Base-by-base conservation (phyloP, 139 green algal species). In the Tetraselmis striata region DNA sequence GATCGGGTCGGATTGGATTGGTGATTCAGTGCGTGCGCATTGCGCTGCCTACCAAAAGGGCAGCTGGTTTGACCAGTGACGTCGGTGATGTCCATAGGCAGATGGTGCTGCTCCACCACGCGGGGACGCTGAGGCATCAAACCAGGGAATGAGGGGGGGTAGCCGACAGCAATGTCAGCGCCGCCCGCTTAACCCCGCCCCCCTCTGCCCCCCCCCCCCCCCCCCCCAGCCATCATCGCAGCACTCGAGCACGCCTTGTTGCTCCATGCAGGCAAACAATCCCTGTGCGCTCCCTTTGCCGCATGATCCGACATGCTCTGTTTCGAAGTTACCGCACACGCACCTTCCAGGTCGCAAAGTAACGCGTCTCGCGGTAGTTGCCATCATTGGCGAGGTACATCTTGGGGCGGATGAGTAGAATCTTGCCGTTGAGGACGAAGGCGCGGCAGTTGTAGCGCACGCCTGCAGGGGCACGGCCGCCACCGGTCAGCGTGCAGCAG, bases 341-440 rank as follows among this genome's bases (percentile, higher is more conserved):
- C 5, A 67, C 45, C 45, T 97, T 95, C 95, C 95, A 98, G 0
- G 89, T 88, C 2, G 88, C 88, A 86, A 98, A 98, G 85, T 96
- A 98, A 24, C 93, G 74, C 59, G 77, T 30, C 81, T 91, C 89
- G 31, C 89, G 87, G 91, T 99, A 99, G 88, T 99, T 99, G 29
- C 97, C 97, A 79, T 99, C 97, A 81, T 99, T 95, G 27, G 95
- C 96, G 23, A 99, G 84, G 77, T 92, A 82, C 80, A 96, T 86
- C 89, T 99, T 99, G 76, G 97, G 96, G 1, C 96, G 89, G 30
- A 99, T 94, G 29, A 98, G 90, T 76, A 98, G 87, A 28, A 99
- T 86, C 22, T 88, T 85, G 23, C 90, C 28, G 85, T 98, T 85
- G 23, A 97, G 88, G 75, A 96, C 32, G 28, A 97, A 91, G 23